Base-by-base conservation (phyloP, 2,329 filamentous ascomycete species). In the Aaosphaeria arxii region DNA sequence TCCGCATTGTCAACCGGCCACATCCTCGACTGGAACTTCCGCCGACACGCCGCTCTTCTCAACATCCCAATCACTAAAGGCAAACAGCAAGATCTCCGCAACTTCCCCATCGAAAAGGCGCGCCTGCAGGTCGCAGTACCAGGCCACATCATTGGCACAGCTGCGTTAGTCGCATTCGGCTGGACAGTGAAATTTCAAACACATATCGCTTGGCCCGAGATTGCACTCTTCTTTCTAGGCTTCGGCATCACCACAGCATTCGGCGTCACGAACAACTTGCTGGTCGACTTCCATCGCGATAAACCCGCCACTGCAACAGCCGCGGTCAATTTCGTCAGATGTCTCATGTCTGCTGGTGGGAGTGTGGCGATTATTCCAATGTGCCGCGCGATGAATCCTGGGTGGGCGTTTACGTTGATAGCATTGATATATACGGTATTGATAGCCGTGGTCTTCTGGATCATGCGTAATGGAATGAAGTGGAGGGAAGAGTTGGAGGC, bases 21-120 rank as follows among this genome's bases (percentile, higher is more conserved):
- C 24, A 43, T 83, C 1, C 77, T 88, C 33, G 87, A 89, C 66
- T 84, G 81, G 76, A 91, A 91, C 65, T 95, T 88, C 66, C 77
- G 83, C 5, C 80, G 86, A 36, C 78, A 84, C 42, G 87, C 88
- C 1, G 76, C 73, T 43, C 76, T 77, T 31, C 72, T 85, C 11
- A 83, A 83, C 5, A 74, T 90, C 48, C 71, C 74, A 2, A 79
- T 89, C 53, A 80, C 81, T 51, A 77, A 74, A 49, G 83, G 80
- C 53, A 80, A 82, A 7, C 78, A 75, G 11, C 72, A 77, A 47
- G 75, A 81, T 48, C 64, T 84, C n/a, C 57, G 59, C 5, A 62
- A 74, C 30, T 82, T 82, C 48, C 74, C 79, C 0, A 75, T 83
- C 40, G 79, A 77, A 52, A 63, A 64, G 11, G 71, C 71, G 1